These are phyloP conservation scores for Irpex lacteus DNA, from an alignment of 1,284 basidiomycete species.

Conservation along the genomic window DNA sequence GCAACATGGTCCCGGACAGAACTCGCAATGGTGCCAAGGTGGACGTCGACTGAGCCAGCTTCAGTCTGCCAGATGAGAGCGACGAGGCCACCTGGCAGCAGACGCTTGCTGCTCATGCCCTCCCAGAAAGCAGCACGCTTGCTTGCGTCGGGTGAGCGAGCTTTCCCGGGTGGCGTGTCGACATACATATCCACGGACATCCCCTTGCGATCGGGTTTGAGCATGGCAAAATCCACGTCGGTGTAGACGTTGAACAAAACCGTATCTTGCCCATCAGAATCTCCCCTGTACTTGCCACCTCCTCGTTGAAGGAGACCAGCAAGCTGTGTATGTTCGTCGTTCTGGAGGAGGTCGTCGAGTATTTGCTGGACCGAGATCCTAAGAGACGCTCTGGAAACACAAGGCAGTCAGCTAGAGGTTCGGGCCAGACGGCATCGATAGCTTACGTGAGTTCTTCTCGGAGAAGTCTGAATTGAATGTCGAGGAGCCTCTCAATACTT, in stretches of 20 bases:
- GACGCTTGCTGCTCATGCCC: conserved; percentile 34
- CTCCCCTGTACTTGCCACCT: conserved; percentile 32
- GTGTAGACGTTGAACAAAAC: conserved; percentile 32
- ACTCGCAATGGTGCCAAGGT: conserved; percentile 26
- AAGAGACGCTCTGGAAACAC: conserved; percentile 42
- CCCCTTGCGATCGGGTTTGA: conserved; percentile 22
- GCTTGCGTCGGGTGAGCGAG: conserved; percentile 18
- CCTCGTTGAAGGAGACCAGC: conserved; percentile 22
- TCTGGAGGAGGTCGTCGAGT: conserved; percentile 29
- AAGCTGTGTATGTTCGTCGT: conserved; percentile 21
- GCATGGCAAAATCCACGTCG: conserved; percentile 22
- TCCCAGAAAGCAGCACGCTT: conserved; percentile 27
- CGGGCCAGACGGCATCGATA: neutral
- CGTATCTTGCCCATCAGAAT: conserved; percentile 19
- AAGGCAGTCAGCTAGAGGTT: neutral
- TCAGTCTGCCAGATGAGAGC: conserved; percentile 33
- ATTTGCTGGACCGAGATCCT: conserved; percentile 41
- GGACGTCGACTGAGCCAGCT: conserved; percentile 14
- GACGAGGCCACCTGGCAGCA: conserved; percentile 27
- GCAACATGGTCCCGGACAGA: conserved; percentile 23
- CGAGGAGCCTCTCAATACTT: conserved; percentile 33
- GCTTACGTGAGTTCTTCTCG: conserved; percentile 37
- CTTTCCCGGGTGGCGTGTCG: conserved; percentile 26
- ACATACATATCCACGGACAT: conserved; percentile 23
- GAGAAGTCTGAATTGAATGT: conserved; percentile 41